Evolutionary conservation across 1,284 basidiomycete species (phyloP), one percentile per base, ranked within the genome.

Genomic region (Malassezia obtusa): DNA sequence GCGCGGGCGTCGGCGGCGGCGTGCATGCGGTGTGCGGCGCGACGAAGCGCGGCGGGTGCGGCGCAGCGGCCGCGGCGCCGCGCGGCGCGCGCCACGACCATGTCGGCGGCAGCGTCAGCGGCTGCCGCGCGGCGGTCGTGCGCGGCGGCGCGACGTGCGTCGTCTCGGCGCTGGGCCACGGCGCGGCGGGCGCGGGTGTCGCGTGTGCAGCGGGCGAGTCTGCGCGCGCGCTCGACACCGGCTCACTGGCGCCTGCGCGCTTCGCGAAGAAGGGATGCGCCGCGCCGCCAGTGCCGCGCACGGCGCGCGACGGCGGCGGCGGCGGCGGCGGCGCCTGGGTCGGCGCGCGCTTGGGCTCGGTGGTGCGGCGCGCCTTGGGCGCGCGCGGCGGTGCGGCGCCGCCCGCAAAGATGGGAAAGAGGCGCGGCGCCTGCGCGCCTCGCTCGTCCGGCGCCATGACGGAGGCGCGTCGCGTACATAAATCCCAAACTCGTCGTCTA

Each of bases 211-310:
- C n/a, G 32, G 30, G n/a, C n/a, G n/a, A n/a, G n/a, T n/a, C n/a
- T n/a, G n/a, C n/a, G n/a, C 21, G 12, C 19, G 21, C 19, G 12
- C 5, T 26, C 40, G 26, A 21, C 50, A 22, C 38, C 12, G 11
- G 10, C 31, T 31, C 24, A 15, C 21, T 52, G 24, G 17, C 41
- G 25, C 30, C 32, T 17, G 25, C 15, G 26, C 55, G 49, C 45
- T 57, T 40, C 14, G 55, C 45, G 36, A 57, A 57, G 14, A 57
- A 52, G 2, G 55, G 50, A 25, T 57, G 55, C 40, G 15, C 28
- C 17, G 22, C 45, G 28, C 31, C 28, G 15, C 33, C 22, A 10
- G 41, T 52, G 7, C 55, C 55, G 11, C 55, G 55, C 50, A 57
- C 55, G 10, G 38, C 22, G 28, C 53, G 52, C 26, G 36, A 41